Evolutionary conservation across 2,329 filamentous ascomycete genomes (phyloP), one percentile per base, ranked within the genome.

Genomic region (Arthrobotrys iridis): DNA sequence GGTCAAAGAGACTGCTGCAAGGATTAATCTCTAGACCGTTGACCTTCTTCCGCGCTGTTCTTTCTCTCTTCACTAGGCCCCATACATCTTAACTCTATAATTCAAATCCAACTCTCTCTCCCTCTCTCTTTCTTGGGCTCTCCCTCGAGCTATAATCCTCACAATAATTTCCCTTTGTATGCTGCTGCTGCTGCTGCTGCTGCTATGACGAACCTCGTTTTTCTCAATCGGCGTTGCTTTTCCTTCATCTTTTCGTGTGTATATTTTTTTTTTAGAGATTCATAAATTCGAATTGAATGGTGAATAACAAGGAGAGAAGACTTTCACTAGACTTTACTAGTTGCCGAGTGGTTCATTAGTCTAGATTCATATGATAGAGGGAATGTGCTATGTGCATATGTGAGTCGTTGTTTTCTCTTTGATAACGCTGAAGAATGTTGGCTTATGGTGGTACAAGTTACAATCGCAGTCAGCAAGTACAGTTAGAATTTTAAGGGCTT

Each of bases 31-130:
- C 15, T 15, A 28, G 24, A 15, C 45, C 18, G n/a, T n/a, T n/a
- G n/a, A n/a, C 24, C 22, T 28, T 30, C 7, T 13, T 48, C 13
- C 13, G 26, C 24, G 4, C 24, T 33, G 4, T 20, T 20, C 5
- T 3, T 11, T 10, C 6, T 4, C 26, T 5, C n/a, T 52, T 33
- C 26, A 4, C 26, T 22, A 20, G 46, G 46, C 35, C 28, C 26
- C 28, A n/a, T 35, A 52, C 46, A 52, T 52, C 35, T 33, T 33
- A 52, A 18, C 15, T 52, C 46, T 52, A 52, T 52, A 52, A 52
- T 52, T 18, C n/a, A 35, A 52, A 52, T 52, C 46, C 46, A 52
- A 52, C 46, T 52, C 28, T 28, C 26, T 52, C 24, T 48, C 24
- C 28, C 22, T 48, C n/a, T 18, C 6, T 52, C 15, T 15, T 24